phyloP scores from a whole-genome alignment of 441 rosid genomes.

The Erodium texanum region DNA sequence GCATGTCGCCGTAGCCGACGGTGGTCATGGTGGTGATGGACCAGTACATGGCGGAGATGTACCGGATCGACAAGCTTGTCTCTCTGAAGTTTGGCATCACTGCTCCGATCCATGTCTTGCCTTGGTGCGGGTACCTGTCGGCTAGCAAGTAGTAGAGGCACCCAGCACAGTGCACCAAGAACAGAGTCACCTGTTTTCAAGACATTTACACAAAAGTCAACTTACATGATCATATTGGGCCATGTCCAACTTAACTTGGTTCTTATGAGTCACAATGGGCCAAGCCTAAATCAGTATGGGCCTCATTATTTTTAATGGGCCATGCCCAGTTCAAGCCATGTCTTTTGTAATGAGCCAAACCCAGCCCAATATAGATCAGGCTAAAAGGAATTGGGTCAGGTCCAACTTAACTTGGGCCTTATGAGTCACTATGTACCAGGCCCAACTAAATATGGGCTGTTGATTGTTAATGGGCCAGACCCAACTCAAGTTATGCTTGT shows the following conservation, averaged over 20 bases:
- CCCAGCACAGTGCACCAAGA: conserved; percentile 57
- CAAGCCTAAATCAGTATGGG: too few relatives aligned
- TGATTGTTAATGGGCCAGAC: not conserved
- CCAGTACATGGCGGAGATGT: conserved; percentile 59
- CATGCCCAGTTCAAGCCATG: too few relatives aligned
- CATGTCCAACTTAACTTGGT: too few relatives aligned
- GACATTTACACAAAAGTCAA: not conserved
- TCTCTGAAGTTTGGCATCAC: conserved; percentile 47
- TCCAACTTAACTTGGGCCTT: too few relatives aligned
- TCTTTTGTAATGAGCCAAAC: too few relatives aligned
- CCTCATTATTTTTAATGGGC: too few relatives aligned
- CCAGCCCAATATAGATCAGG: too few relatives aligned
- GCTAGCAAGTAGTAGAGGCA: conserved; percentile 59
- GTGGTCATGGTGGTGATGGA: conserved; percentile 76
- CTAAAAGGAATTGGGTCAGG: too few relatives aligned
- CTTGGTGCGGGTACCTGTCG: conserved; percentile 47
- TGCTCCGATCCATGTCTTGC: conserved; percentile 49
- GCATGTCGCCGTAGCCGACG: conserved; percentile 71
- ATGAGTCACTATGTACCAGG: too few relatives aligned
- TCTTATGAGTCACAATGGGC: too few relatives aligned
- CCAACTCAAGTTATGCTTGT: not conserved
- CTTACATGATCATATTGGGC: too few relatives aligned
- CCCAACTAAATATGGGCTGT: not conserved
- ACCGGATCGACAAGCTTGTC: conserved; percentile 44
- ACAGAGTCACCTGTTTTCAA: conserved; percentile 54